These are phyloP conservation scores for Chionographis japonica DNA, from an alignment of 106 monocot species.

Conservation along the genomic window DNA sequence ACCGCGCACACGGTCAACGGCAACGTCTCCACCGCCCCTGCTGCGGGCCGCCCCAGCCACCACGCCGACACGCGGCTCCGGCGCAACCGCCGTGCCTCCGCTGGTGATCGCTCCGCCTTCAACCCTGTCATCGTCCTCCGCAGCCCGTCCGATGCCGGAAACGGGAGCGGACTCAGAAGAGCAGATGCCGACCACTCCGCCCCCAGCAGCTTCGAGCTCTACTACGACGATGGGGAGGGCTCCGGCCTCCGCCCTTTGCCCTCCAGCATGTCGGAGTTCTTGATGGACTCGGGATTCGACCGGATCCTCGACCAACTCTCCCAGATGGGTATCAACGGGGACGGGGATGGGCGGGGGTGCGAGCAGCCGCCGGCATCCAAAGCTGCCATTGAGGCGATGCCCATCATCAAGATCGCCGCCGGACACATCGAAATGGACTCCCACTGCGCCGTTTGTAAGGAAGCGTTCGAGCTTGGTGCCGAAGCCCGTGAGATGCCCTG, in stretches of 20 bases:
- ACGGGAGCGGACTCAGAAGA: neutral
- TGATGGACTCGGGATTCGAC: constrained; percentile 57
- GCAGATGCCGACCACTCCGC: neutral
- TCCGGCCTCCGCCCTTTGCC: constrained; percentile 53
- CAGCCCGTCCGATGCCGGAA: constrained; percentile 9
- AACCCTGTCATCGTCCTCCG: constrained; percentile 72
- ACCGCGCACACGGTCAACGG: neutral
- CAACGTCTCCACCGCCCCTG: neutral
- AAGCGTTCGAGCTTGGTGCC: constrained; percentile 33
- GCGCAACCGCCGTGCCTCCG: constrained; percentile 16
- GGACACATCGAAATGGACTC: constrained; percentile 22
- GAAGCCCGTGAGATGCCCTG: constrained; percentile 51
- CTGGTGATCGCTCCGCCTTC: constrained; percentile 38
- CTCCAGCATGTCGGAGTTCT: constrained; percentile 46
- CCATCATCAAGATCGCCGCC: constrained; percentile 22
- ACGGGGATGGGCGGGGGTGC: constrained; percentile 9
- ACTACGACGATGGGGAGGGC: constrained; percentile 45
- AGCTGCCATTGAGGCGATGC: constrained; percentile 41
- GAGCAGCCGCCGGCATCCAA: constrained; percentile 42
- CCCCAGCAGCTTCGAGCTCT: constrained; percentile 34
- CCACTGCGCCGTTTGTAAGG: constrained; percentile 50
- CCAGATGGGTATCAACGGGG: constrained; percentile 31
- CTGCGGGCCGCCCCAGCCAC: neutral
- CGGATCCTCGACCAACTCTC: constrained; percentile 39
- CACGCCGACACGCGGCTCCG: constrained; percentile 3